Conservation (phyloP, 208 protist genomes). For the Zelonia costaricensis region DNA sequence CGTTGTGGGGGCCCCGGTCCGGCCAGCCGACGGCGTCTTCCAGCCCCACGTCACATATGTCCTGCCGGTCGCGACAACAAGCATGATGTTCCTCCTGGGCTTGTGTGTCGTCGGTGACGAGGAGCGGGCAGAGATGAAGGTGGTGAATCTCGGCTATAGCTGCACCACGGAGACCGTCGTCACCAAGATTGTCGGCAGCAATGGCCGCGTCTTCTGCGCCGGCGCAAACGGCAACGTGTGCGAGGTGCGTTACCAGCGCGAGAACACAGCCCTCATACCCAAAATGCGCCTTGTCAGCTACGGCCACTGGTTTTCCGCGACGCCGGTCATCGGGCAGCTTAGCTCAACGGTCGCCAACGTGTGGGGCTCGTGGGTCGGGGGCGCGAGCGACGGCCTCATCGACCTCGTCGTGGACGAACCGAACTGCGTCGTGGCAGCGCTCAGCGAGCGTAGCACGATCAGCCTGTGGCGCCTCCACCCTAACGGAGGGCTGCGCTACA, state of each 20-base stretch:
- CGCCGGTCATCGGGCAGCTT: conserved; percentile 66
- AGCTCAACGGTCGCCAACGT: conserved; percentile 42
- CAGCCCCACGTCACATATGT: conserved; percentile 82
- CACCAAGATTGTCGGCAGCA: conserved; percentile 54
- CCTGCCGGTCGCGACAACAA: conserved; percentile 75
- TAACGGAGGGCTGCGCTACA: conserved; percentile 40
- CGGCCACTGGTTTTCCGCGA: conserved; percentile 36
- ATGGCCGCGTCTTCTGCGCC: conserved; percentile 76
- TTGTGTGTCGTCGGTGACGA: conserved; percentile 68
- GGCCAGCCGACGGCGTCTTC: conserved; percentile 61
- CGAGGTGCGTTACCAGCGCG: conserved; percentile 76
- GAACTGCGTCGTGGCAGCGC: conserved; percentile 62
- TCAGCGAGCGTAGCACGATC: conserved; percentile 73
- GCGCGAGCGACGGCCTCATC: conserved; percentile 50
- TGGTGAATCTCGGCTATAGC: conserved; percentile 79
- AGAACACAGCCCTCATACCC: conserved; percentile 60
- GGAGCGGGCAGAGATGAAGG: conserved; percentile 46
- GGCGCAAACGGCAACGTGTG: conserved; percentile 81
- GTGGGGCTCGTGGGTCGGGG: conserved; percentile 53
- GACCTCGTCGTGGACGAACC: conserved; percentile 74
- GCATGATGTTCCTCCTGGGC: conserved; percentile 74
- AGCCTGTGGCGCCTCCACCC: conserved; percentile 62
- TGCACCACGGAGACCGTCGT: conserved; percentile 55
- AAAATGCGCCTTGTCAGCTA: conserved; percentile 79
- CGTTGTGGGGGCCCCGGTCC: conserved; percentile 67